Base-by-base conservation (phyloP, 257 asterid species). In the Forsythia suspensa region DNA sequence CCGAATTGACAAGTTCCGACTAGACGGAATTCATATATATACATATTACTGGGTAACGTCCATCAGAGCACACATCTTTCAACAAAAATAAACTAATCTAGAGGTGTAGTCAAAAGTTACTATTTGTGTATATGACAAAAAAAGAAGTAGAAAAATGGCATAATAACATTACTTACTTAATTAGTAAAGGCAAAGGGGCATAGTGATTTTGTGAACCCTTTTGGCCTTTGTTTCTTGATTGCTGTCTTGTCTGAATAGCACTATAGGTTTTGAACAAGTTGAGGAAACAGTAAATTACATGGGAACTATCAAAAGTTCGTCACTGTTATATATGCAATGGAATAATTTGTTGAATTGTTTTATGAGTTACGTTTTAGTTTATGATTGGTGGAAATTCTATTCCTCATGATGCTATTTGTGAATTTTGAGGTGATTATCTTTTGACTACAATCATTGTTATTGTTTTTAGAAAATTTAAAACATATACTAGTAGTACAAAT, bases 271-370 rank as follows among this genome's bases (percentile, higher is more conserved):
- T 77, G 55, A 70, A 70, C 59, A 80, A 76, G 76, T 38, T 41
- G 40, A 59, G 82, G 74, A 42, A 67, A 79, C 84, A 76, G 84
- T 76, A 71, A 80, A 76, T 34, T 66, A 75, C 88, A 71, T 85
- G 71, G 88, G 86, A 82, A 85, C 82, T 74, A 85, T 82, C 86
- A 85, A 85, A 80, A 72, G 48, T 74, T 82, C 82, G 88, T 85
- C 84, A 85, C 55, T 36, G 80, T 83, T 1, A 29, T 29, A 29
- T 29, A 29, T 29, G 34, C 34, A 29, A 29, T 29, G 34, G 34
- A 29, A 80, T 83, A 73, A 77, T 80, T 77, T 80, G 77, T 55
- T 76, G n/a, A 8, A 9, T 80, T 77, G 75, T 79, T 82, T 74
- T 69, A 74, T 57, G 37, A 24, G 76, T 76, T 73, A 76, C 82